A percentile compares a stretch with the other conserved stretches of the same genome.
phyloP scores from a whole-genome alignment of 176 grass and related monocot genomes.

The Leersia perrieri region DNA sequence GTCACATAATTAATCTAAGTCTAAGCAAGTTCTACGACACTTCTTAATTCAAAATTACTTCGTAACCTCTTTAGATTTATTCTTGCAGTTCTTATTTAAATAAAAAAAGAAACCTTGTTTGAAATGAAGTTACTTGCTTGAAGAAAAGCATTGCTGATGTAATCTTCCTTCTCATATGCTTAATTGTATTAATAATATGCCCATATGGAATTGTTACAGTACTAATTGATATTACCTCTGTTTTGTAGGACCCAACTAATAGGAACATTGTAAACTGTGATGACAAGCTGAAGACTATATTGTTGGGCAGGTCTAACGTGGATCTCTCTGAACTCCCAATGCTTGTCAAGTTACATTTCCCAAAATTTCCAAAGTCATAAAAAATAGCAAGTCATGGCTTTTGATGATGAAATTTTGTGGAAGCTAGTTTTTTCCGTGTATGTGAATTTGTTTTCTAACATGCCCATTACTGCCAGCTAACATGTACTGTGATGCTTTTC shows the following conservation, averaged over 20 bases:
- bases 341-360: constrained; percentile 75
- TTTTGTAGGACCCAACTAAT: constrained; percentile 73
- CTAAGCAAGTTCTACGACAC: background rate
- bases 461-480: background rate
- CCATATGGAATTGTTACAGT: background rate
- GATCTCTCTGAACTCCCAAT: constrained; percentile 73
- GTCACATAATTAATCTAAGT: background rate
- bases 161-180: background rate
- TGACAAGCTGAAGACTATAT: constrained; percentile 83
- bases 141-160: background rate
- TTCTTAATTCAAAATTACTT: background rate
- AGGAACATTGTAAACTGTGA: constrained; percentile 86
- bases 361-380: constrained; percentile 22
- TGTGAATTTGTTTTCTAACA: background rate
- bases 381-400: background rate
- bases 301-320: constrained; percentile 68
- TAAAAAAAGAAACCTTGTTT: background rate
- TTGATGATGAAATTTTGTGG: background rate
- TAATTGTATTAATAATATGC: background rate
- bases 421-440: background rate
- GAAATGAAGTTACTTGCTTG: background rate
- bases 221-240: constrained; percentile 20
- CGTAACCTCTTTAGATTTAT: background rate
- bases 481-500: background rate
- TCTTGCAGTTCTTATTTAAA: background rate